Percentiles rank a stretch among this genome's conserved stretches.
Evolutionary conservation across 768 basidiomycete genomes (phyloP).

Genomic region (Hysterangium stoloniferum): DNA sequence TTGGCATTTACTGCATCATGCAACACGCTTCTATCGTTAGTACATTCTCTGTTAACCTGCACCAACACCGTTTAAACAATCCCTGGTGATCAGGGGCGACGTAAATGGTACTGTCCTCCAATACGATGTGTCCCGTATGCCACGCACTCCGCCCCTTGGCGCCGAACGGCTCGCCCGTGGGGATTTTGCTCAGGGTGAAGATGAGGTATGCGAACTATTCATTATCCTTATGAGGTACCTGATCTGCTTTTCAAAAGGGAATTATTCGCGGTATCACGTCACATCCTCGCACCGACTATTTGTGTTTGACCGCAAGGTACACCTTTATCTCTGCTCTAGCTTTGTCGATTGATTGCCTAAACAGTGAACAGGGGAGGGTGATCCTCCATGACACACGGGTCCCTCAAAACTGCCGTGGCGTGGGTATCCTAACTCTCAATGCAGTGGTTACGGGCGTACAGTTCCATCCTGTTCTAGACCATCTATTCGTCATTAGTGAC

Average conservation of each 20-base stretch:
- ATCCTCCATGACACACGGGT: conserved; percentile 53
- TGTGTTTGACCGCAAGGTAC: conserved; percentile 66
- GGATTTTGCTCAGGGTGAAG: conserved; percentile 19
- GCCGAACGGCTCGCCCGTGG: conserved; percentile 25
- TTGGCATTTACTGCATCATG: conserved; percentile 65
- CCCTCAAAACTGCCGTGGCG: conserved; percentile 19
- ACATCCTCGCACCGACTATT: conserved; percentile 59
- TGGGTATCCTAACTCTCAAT: conserved; percentile 41
- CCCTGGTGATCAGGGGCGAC: conserved; percentile 39
- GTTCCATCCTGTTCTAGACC: conserved; percentile 59
- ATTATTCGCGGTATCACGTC: conserved; percentile 57
- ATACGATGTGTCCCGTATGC: conserved; percentile 39
- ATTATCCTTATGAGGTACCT: conserved; percentile 17
- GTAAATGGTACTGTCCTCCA: conserved; percentile 43
- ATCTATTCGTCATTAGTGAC: conserved; percentile 64
- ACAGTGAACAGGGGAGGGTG: conserved; percentile 66
- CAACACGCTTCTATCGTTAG: conserved; percentile 58
- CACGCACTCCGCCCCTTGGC: conserved; percentile 15
- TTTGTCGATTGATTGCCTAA: neutral
- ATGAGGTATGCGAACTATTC: conserved; percentile 12
- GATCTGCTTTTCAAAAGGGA: conserved; percentile 35
- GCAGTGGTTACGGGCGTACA: conserved; percentile 57
- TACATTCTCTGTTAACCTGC: conserved; percentile 12
- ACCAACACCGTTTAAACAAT: conserved; percentile 1
- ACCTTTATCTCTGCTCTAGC: neutral